Evolutionary conservation across 2,329 filamentous ascomycete genomes (phyloP).

Genomic region (Pezicula carpinea): DNA sequence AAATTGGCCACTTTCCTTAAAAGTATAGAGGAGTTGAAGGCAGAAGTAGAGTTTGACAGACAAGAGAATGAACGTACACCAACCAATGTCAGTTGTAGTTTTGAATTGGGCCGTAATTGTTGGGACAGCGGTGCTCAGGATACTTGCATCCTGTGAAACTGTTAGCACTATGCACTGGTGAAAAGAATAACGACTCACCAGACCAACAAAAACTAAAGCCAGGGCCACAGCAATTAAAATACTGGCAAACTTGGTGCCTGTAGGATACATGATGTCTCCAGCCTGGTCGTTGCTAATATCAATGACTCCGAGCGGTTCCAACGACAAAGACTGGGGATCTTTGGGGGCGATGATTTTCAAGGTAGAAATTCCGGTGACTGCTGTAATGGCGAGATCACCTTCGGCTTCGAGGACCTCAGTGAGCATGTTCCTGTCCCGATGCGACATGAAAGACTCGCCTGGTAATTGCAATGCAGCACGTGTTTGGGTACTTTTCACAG

Average conservation of each 20-base stretch:
- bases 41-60: not conserved
- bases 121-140: slow-evolving; percentile 28
- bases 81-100: slow-evolving; percentile 34
- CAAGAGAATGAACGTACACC: slow-evolving; percentile 25
- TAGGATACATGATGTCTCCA: not conserved
- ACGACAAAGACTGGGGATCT: no score
- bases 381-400: no score
- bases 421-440: no score
- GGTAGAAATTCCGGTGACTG: no score
- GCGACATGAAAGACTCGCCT: no score
- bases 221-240: not conserved
- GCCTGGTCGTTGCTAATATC: no score
- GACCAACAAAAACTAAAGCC: not conserved
- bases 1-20: not conserved
- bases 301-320: no score
- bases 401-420: no score
- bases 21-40: no score
- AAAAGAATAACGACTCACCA: not conserved
- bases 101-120: slow-evolving; percentile 28
- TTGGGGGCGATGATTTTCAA: no score
- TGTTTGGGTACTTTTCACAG: no score
- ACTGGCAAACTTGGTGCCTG: not conserved
- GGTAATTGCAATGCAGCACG: no score
- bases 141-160: slow-evolving; percentile 22
- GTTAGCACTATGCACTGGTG: not conserved